Conservation (phyloP, 1,284 basidiomycete species). For the Irpex lacteus region DNA sequence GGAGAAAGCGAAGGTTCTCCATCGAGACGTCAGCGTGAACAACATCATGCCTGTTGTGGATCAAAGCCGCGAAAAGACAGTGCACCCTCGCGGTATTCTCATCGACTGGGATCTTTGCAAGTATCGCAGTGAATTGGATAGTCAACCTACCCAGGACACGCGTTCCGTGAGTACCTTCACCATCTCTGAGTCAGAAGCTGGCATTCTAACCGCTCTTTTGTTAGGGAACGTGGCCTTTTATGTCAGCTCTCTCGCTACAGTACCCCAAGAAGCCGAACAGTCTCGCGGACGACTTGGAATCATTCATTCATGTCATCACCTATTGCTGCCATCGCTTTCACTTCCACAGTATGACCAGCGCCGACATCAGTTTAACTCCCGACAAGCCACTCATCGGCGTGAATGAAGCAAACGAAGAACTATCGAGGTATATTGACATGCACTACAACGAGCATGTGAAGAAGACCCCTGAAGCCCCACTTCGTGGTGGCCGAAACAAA, state of each 20-base stretch:
- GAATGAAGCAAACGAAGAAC: background rate
- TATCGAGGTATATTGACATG: background rate
- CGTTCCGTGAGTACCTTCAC: background rate
- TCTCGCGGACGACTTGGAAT: conserved; percentile 7
- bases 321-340: conserved; percentile 3
- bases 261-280: conserved; percentile 5
- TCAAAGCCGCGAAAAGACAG: background rate
- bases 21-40: conserved; percentile 2
- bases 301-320: conserved; percentile 4
- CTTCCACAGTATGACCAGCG: background rate
- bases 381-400: background rate
- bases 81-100: background rate
- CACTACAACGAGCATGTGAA: background rate
- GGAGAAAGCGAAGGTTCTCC: conserved; percentile 1
- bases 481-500: background rate
- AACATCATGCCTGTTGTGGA: conserved; percentile 3
- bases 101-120: conserved; percentile 2
- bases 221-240: conserved; percentile 8
- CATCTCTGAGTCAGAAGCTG: background rate
- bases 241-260: conserved; percentile 1
- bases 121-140: background rate
- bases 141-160: background rate
- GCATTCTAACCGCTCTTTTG: background rate
- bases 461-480: background rate
- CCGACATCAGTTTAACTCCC: background rate